A percentile compares a stretch with the other conserved stretches of the same genome.
These are phyloP conservation scores for Peribolospora baueri DNA, from an alignment of 768 basidiomycete species.

Conservation along the genomic window DNA sequence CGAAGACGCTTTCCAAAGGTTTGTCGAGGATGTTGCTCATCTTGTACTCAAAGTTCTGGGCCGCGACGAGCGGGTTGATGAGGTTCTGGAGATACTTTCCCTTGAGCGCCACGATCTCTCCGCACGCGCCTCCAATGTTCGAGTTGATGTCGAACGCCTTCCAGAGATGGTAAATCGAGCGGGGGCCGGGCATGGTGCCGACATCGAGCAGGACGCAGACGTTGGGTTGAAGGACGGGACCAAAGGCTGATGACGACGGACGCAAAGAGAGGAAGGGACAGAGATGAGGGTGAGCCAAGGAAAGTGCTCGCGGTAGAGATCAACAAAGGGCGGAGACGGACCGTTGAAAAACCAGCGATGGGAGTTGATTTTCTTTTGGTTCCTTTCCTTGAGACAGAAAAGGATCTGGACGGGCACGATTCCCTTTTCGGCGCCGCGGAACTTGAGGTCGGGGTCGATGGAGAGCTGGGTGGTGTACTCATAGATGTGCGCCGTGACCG, in stretches of 20 bases:
- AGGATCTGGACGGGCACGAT: slow-evolving; percentile 74
- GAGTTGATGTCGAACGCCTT: slow-evolving; percentile 71
- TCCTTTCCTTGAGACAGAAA: slow-evolving; percentile 77
- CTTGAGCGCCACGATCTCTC: slow-evolving; percentile 52
- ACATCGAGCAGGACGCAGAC: slow-evolving; percentile 83
- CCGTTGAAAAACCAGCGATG: slow-evolving; percentile 87
- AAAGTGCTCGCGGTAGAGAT: slow-evolving; percentile 29
- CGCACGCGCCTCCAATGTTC: slow-evolving; percentile 65
- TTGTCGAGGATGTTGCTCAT: slow-evolving; percentile 28
- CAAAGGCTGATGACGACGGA: slow-evolving; percentile 32
- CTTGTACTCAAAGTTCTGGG: slow-evolving; percentile 92
- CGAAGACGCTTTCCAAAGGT: slow-evolving; percentile 46
- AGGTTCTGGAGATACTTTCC: slow-evolving; percentile 24
- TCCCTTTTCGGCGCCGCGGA: slow-evolving; percentile 52
- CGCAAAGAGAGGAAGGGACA: slow-evolving; percentile 34
- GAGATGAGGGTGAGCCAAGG: slow-evolving; percentile 43
- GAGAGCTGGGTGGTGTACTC: slow-evolving; percentile 40
- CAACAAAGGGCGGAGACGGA: too few species aligned
- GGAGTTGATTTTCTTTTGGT: slow-evolving; percentile 89
- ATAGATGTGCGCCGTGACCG: slow-evolving; percentile 72
- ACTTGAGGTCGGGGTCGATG: slow-evolving; percentile 54
- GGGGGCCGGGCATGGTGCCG: slow-evolving; percentile 68
- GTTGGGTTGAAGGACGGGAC: slow-evolving; percentile 43
- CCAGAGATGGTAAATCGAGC: slow-evolving; percentile 83
- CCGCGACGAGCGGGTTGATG: slow-evolving; percentile 59